Evolutionary conservation across 495 filamentous ascomycete species (phyloP).

Genomic region (Daldinia vernicosa): DNA sequence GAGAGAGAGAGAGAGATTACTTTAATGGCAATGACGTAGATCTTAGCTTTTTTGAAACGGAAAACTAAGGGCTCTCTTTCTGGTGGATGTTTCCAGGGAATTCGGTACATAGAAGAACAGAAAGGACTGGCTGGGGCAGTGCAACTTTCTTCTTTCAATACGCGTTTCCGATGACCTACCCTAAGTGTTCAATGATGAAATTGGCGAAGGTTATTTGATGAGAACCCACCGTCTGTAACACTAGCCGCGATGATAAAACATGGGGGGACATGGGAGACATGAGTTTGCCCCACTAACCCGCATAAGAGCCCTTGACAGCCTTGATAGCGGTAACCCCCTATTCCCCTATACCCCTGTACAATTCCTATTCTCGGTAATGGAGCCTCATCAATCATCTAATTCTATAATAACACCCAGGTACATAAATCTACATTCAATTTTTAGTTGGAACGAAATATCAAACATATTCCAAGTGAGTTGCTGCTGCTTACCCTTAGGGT

Average conservation of each 20-base stretch:
- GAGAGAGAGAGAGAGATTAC: slow-evolving; percentile 13
- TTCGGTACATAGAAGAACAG: background rate
- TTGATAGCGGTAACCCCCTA: slow-evolving; percentile 17
- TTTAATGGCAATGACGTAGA: slow-evolving; percentile 37
- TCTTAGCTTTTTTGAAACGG: slow-evolving; percentile 26
- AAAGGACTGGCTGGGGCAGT: slow-evolving; percentile 25
- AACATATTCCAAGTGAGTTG: background rate
- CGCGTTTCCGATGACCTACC: slow-evolving; percentile 36
- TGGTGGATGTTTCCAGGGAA: background rate
- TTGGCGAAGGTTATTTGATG: slow-evolving; percentile 37
- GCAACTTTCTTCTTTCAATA: slow-evolving; percentile 36
- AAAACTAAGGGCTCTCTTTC: background rate
- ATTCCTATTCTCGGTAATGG: slow-evolving; percentile 24
- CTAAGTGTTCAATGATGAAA: slow-evolving; percentile 16
- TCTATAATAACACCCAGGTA: background rate
- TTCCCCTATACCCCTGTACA: slow-evolving; percentile 30
- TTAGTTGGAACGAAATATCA: background rate
- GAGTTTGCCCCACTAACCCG: slow-evolving; percentile 17
- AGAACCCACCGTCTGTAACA: slow-evolving; percentile 40
- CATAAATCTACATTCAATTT: background rate
- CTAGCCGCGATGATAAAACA: slow-evolving; percentile 41
- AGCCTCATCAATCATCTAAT: slow-evolving; percentile 33
- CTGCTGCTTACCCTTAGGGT: background rate
- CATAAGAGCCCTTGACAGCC: slow-evolving; percentile 25
- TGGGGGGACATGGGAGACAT: slow-evolving; percentile 26